A percentile compares a stretch with the other conserved stretches of the same genome.
These are phyloP conservation scores for Candolleomyces eurysporus DNA, from an alignment of 768 basidiomycete species.

Conservation along the genomic window DNA sequence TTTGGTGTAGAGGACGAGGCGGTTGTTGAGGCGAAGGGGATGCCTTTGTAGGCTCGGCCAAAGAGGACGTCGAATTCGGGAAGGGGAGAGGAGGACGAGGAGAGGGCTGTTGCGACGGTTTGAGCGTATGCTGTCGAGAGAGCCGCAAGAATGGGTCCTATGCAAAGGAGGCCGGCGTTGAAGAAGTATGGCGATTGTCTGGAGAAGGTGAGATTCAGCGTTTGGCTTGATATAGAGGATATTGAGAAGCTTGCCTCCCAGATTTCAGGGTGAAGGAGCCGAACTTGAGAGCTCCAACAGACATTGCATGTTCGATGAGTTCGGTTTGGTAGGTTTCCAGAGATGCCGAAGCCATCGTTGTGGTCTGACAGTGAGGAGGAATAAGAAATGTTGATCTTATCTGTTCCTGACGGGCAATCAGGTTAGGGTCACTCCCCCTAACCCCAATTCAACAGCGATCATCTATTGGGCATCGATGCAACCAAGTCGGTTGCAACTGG, in stretches of 20 bases:
- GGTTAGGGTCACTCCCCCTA: too few species aligned
- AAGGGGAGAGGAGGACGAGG: constrained; percentile 18
- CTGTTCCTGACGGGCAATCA: too few species aligned
- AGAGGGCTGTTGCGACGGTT: constrained; percentile 60
- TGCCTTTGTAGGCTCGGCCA: constrained; percentile 98
- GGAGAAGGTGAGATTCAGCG: constrained; percentile 4
- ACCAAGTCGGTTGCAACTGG: too few species aligned
- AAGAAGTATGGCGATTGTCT: constrained; percentile 96
- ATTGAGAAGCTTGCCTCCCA: constrained; percentile 64
- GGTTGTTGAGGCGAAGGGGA: constrained; percentile 86
- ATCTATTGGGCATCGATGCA: too few species aligned
- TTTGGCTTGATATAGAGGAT: constrained; percentile 1
- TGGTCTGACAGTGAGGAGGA: neutral
- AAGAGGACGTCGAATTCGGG: constrained; percentile 80
- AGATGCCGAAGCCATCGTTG: constrained; percentile 23
- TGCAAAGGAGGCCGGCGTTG: constrained; percentile 87
- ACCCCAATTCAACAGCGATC: too few species aligned
- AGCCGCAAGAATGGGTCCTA: constrained; percentile 74
- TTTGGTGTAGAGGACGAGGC: constrained; percentile 70
- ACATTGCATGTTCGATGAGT: constrained; percentile 67
- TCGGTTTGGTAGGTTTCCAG: constrained; percentile 55
- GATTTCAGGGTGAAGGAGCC: constrained; percentile 94
- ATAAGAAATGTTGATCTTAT: neutral
- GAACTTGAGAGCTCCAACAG: constrained; percentile 78
- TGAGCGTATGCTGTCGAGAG: constrained; percentile 82